Conservation (phyloP, 1,284 basidiomycete species). For the Schizopora paradoxa region DNA sequence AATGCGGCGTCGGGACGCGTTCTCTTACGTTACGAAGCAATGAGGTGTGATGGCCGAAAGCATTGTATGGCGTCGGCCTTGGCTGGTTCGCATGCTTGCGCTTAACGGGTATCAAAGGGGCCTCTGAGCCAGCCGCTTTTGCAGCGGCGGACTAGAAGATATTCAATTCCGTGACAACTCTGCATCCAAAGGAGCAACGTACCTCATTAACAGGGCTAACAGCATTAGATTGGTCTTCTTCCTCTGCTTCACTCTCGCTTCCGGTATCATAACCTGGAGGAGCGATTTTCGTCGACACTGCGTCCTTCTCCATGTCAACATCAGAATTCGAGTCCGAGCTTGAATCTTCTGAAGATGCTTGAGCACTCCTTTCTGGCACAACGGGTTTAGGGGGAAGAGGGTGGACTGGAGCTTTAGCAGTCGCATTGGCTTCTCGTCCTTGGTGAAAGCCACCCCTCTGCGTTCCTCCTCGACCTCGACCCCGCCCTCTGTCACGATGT, state of each 20-base stretch:
- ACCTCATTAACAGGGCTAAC: background rate
- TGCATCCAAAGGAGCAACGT: too few species aligned
- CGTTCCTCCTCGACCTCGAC: constrained; percentile 19
- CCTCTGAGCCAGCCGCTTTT: too few species aligned
- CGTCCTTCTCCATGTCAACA: constrained; percentile 29
- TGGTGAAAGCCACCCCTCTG: constrained; percentile 28
- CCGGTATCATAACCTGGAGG: constrained; percentile 11
- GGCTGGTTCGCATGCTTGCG: constrained; percentile 41
- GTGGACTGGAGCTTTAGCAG: constrained; percentile 28
- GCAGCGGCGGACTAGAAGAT: too few species aligned
- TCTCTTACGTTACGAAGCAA: constrained; percentile 77
- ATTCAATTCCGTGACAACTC: too few species aligned
- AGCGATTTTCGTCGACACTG: constrained; percentile 50
- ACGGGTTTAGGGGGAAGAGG: constrained; percentile 13
- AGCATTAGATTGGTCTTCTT: background rate
- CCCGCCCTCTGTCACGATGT: background rate
- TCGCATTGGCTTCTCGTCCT: constrained; percentile 32
- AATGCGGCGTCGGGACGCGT: constrained; percentile 24
- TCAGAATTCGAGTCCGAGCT: constrained; percentile 51
- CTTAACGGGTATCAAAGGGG: too few species aligned
- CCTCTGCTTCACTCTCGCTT: constrained; percentile 6
- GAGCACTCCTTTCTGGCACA: background rate
- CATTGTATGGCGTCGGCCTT: constrained; percentile 51
- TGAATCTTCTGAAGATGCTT: constrained; percentile 29
- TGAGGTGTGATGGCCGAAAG: constrained; percentile 62